Evolutionary conservation across 106 monocot genomes (phyloP).

Genomic region (Chionographis japonica): DNA sequence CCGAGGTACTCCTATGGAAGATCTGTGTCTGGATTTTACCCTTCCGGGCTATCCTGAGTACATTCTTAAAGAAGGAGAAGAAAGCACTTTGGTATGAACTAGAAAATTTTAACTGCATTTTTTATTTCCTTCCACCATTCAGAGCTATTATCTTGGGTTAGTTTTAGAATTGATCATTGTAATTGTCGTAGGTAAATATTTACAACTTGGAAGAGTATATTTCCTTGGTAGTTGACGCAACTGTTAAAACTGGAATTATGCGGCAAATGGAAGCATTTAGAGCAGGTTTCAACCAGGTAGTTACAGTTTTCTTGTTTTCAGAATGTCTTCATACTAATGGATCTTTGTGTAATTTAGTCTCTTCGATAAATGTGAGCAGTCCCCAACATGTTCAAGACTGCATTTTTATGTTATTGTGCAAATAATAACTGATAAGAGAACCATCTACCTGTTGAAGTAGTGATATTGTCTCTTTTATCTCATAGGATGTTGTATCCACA

Average conservation of each 20-base stretch:
- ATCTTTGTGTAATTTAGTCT: neutral
- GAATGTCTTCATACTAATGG: neutral
- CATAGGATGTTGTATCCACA: no score
- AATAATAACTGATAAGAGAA: neutral
- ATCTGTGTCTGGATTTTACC: slow-evolving; percentile 78
- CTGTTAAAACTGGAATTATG: slow-evolving; percentile 72
- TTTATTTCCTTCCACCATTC: neutral
- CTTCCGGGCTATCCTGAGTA: slow-evolving; percentile 97
- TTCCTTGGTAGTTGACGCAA: slow-evolving; percentile 86
- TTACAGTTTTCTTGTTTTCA: neutral
- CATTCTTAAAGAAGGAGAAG: slow-evolving; percentile 66
- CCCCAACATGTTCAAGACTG: neutral
- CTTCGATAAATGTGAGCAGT: no score
- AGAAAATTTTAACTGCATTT: neutral
- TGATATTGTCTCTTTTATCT: no score
- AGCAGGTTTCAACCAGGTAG: slow-evolving; percentile 92
- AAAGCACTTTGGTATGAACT: slow-evolving; percentile 39
- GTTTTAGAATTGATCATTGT: neutral
- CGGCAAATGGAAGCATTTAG: slow-evolving; percentile 92
- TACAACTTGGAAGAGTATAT: slow-evolving; percentile 89
- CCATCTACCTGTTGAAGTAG: no score
- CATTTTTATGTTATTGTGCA: neutral
- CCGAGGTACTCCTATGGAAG: slow-evolving; percentile 73
- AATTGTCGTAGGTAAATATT: slow-evolving; percentile 60
- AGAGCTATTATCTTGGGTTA: neutral